phyloP scores from a whole-genome alignment of 176 grass and related monocot species.

The Ampelocalamus luodianensis region DNA sequence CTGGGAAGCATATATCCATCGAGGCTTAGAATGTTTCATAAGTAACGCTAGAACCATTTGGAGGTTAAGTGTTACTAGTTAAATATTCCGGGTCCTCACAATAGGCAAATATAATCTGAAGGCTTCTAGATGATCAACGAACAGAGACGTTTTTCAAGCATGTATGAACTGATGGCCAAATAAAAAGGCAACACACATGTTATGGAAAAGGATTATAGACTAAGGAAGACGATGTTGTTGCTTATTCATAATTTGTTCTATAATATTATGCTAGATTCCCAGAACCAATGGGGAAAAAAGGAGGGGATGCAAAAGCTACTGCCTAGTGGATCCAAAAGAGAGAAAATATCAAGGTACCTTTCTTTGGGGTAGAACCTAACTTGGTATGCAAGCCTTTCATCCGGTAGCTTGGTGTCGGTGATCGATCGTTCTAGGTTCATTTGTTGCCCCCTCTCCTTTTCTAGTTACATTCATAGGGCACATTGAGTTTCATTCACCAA shows the following conservation, averaged over 20 bases:
- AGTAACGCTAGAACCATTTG: too few species aligned
- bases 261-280: neutral
- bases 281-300: too few species aligned
- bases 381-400: slow-evolving; percentile 43
- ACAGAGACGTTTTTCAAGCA: neutral
- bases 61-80: too few species aligned
- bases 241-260: neutral
- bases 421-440: slow-evolving; percentile 10
- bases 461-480: neutral
- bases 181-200: neutral
- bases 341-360: neutral
- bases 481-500: neutral
- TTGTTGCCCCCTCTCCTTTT: neutral
- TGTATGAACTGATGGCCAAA: neutral
- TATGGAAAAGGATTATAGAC: neutral
- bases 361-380: slow-evolving; percentile 26
- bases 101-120: too few species aligned
- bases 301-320: slow-evolving; percentile 31
- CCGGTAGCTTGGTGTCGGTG: slow-evolving; percentile 44
- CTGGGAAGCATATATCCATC: too few species aligned
- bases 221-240: neutral
- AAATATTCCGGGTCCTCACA: too few species aligned
- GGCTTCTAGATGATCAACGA: too few species aligned
- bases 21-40: too few species aligned
- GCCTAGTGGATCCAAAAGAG: neutral